Base-by-base conservation (phyloP, 305 asterid genomes). In the Fraxinus platypoda region DNA sequence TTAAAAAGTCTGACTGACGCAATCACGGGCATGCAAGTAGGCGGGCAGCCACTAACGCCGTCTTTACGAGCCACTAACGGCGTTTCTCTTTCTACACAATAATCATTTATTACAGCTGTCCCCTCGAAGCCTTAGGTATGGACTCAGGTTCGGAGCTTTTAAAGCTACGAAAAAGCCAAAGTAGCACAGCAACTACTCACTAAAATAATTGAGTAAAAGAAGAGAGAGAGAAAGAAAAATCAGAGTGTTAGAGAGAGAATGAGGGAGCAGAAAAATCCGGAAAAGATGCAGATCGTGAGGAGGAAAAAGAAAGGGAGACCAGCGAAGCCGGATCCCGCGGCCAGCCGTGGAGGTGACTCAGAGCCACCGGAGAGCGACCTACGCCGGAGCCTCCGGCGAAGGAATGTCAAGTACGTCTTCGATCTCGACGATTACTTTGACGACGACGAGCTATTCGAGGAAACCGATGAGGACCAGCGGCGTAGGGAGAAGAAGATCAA, bases 371-470 rank as follows among this genome's bases (percentile, higher is more conserved):
- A 83, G 76, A 79, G 87, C 6, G 98, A 93, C 85, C 84, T 91
- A 5, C 91, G 99, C 38, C 93, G 99, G 81, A 96, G 99, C 83
- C 87, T 82, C 38, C 97, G 99, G 80, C 97, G 95, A 75, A 90
- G 99, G 85, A 93, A 85, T 86, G 98, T 92, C 73, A 92, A 92
- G 93, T 94, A 92, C 89, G 92, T 92, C 74, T 90, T 97, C 86
- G 97, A 92, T 90, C 94, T 93, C 84, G 98, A 97, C 86, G 99
- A 97, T 84, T 97, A 93, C 89, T 90, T 93, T 76, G 98, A 94
- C 85, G 99, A 97, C 81, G 95, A 92, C 81, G 98, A 93, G 85
- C 84, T 93, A 6, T 91, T 91, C 84, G 94, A 87, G 37, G 92
- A 89, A 84, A 64, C 76, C 25, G 95, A 90, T 80, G 99, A 89